A percentile compares a stretch with the other conserved stretches of the same genome.
Conservation (phyloP, 139 green algal genomes). For the Zygnema cylindricum region DNA sequence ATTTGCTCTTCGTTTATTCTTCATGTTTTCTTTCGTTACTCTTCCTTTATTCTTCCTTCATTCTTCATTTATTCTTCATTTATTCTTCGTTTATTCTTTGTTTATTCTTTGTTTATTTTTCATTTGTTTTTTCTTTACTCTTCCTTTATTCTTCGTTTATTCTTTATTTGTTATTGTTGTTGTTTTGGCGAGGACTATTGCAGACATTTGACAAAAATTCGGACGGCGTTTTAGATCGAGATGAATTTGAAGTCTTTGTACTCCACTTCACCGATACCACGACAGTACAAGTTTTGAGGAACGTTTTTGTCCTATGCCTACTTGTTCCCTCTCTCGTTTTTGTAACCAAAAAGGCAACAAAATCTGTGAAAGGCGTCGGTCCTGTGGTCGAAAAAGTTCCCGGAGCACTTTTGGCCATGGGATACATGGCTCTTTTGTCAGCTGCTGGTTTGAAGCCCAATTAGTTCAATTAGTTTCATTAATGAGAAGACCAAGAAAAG, state of each 20-base stretch:
- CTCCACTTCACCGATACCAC: not conserved
- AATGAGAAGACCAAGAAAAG: too few species aligned
- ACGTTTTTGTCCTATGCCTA: not conserved
- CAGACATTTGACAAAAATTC: not conserved
- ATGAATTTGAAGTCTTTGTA: constrained; percentile 16
- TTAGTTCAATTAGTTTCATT: too few species aligned
- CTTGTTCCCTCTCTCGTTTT: not conserved
- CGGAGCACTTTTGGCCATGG: not conserved
- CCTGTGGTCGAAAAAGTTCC: not conserved
- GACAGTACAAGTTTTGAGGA: not conserved
- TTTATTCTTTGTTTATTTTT: too few species aligned
- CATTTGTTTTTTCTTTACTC: too few species aligned
- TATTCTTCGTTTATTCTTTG: too few species aligned
- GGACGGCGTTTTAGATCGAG: not conserved
- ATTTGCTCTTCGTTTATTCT: too few species aligned
- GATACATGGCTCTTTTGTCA: not conserved
- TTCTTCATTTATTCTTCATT: too few species aligned
- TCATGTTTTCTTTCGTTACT: too few species aligned
- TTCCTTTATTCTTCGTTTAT: constrained; percentile 1
- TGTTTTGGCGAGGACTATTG: not conserved
- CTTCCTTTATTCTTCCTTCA: too few species aligned
- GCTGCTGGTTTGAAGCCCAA: not conserved
- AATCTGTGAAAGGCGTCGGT: not conserved
- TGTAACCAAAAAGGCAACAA: not conserved
- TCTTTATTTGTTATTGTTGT: not conserved